Evolutionary conservation across 139 green algal species (phyloP), one percentile per base, ranked within the genome.

Genomic region (Tetraselmis striata): DNA sequence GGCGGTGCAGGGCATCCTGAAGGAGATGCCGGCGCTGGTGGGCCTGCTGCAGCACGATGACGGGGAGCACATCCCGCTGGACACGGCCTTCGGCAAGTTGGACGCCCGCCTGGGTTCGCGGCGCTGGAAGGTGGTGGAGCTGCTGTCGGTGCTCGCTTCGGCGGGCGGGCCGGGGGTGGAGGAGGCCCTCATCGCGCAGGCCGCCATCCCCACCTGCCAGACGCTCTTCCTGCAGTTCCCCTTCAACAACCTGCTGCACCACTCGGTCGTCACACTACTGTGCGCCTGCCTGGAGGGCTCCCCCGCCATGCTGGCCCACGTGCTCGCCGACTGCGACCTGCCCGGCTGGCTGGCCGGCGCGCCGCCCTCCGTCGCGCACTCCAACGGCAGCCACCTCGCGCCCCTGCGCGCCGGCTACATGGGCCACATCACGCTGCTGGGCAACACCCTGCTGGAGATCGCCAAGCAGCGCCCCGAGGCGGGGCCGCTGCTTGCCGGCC

Each of bases 241-340:
- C 30, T 98, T 98, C 92, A 97, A 98, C 88, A 97, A 95, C 85
- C 86, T 94, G 58, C 86, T 98, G 83, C 95, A 98, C 83, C 90
- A 93, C 80, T 88, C 91, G 30, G 91, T 95, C 23, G 81, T 84
- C 0, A 77, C 78, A 1, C 82, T 98, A 82, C n/a, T 98, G 0
- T 25, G 85, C 1, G 86, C 85, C 0, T 81, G 75, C 24, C 29
- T 95, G 58, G 85, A 77, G 1, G 83, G 82, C 23, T 89, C 82
- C 5, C 29, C 87, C 11, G 32, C 27, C 18, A 81, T 97, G n/a
- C 59, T 93, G 30, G 30, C 78, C 1, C 91, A 95, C 86, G 79
- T 97, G 18, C 89, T 96, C 78, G 80, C 86, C 28, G 79, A 93
- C 26, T 93, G 89, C 84, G 22, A 85, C 1, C 79, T 96, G 58